phyloP scores from a whole-genome alignment of 2,329 filamentous ascomycete species.

The Diaporthe amygdali region DNA sequence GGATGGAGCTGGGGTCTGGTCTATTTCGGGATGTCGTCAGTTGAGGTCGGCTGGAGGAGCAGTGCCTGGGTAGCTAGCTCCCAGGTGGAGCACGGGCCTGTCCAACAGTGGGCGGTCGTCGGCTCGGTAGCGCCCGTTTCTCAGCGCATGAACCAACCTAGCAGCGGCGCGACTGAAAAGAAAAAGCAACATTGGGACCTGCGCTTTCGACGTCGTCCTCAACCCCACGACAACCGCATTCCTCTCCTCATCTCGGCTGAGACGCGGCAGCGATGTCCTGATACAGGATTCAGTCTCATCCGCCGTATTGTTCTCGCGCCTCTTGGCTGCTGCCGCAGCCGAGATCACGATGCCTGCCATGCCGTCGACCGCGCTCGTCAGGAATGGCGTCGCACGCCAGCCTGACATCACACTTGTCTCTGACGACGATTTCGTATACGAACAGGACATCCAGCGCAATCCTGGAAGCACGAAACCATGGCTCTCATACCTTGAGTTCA shows the following conservation, averaged over 20 bases:
- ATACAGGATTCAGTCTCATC: not conserved
- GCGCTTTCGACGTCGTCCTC: slow-evolving; percentile 9
- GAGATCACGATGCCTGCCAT: slow-evolving; percentile 23
- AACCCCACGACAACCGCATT: not conserved
- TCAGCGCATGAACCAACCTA: slow-evolving; percentile 17
- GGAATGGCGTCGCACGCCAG: slow-evolving; percentile 26
- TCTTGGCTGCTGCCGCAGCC: slow-evolving; percentile 11
- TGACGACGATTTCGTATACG: slow-evolving; percentile 92
- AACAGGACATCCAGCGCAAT: slow-evolving; percentile 91
- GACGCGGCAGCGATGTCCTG: slow-evolving; percentile 22
- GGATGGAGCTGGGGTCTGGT: not conserved
- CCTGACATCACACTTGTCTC: slow-evolving; percentile 36
- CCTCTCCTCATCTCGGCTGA: slow-evolving; percentile 5
- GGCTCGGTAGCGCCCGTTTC: slow-evolving; percentile 20
- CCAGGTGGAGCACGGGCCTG: slow-evolving; percentile 17
- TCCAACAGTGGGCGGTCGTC: not conserved
- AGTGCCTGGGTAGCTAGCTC: not conserved
- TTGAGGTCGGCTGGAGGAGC: slow-evolving; percentile 32
- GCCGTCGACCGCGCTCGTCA: slow-evolving; percentile 20
- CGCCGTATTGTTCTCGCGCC: not conserved
- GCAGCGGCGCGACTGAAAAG: slow-evolving; percentile 18
- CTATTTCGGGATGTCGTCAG: slow-evolving; percentile 47
- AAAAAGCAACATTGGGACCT: slow-evolving; percentile 17
- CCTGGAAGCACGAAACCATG: slow-evolving; percentile 88
- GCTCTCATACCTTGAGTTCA: slow-evolving; percentile 93